Percentiles rank a stretch among this genome's conserved stretches.
These are phyloP conservation scores for Sicyos edulis DNA, from an alignment of 306 rosid species.

Conservation along the genomic window DNA sequence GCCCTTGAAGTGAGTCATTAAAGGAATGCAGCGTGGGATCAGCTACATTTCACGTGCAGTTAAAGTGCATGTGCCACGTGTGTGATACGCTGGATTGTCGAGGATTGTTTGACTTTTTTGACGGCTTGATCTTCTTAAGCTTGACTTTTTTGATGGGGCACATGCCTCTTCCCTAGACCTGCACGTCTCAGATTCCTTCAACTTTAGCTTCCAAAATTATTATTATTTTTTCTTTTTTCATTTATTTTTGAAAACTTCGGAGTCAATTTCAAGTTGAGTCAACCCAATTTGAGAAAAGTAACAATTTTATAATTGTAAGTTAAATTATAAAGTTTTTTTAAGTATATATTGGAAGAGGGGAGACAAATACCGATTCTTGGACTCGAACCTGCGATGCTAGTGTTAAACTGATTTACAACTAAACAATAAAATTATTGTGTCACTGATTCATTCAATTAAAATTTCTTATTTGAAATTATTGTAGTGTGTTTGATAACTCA, in stretches of 20 bases:
- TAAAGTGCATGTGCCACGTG: slow-evolving; percentile 10
- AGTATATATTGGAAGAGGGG: too few relatives aligned
- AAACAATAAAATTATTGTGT: too few relatives aligned
- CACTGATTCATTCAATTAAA: too few relatives aligned
- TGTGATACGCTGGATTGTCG: neutral
- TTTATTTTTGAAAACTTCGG: neutral
- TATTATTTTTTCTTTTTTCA: too few relatives aligned
- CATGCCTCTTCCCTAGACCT: slow-evolving; percentile 15
- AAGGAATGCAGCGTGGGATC: neutral
- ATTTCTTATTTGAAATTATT: too few relatives aligned
- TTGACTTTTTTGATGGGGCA: neutral
- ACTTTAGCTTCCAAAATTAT: neutral
- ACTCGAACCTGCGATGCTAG: too few relatives aligned
- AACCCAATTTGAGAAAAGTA: neutral
- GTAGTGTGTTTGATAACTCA: too few relatives aligned
- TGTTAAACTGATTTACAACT: too few relatives aligned
- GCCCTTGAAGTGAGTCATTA: neutral
- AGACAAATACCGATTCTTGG: too few relatives aligned
- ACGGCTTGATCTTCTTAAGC: too few relatives aligned
- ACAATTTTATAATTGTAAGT: neutral
- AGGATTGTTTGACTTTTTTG: slow-evolving; percentile 19
- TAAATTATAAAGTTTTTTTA: too few relatives aligned
- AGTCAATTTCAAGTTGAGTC: neutral
- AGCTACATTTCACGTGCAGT: slow-evolving; percentile 20
- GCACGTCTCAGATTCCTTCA: slow-evolving; percentile 21